Percentiles rank a stretch among this genome's conserved stretches.
Conservation (phyloP, 2,329 filamentous ascomycete species). For the Septoria petroselini region DNA sequence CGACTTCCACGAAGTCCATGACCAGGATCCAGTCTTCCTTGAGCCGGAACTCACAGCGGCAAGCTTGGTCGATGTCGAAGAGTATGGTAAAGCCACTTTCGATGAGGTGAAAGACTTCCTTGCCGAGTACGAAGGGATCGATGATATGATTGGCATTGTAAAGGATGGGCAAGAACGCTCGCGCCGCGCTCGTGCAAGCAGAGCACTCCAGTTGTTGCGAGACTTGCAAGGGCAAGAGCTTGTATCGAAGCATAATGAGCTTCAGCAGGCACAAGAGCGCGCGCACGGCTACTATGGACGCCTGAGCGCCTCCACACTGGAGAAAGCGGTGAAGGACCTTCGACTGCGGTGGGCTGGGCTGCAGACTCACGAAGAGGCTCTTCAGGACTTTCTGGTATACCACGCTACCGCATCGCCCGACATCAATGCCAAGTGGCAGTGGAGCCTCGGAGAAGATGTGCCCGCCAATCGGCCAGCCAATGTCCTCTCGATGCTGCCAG, state of each 20-base stretch:
- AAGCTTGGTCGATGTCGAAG: constrained; percentile 13
- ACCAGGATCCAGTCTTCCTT: background rate
- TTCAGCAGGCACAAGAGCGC: constrained; percentile 10
- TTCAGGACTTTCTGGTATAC: constrained; percentile 33
- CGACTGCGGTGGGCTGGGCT: constrained; percentile 21
- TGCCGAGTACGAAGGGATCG: constrained; percentile 29
- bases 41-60: constrained; percentile 16
- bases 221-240: constrained; percentile 19
- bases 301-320: background rate
- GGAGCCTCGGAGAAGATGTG: constrained; percentile 30
- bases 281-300: constrained; percentile 1
- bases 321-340: constrained; percentile 8
- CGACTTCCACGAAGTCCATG: constrained; percentile 37
- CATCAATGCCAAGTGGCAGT: constrained; percentile 27
- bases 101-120: constrained; percentile 34
- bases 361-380: constrained; percentile 27
- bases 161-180: constrained; percentile 1
- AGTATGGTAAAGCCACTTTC: constrained; percentile 16
- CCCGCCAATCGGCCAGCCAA: constrained; percentile 18
- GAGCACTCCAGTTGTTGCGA: constrained; percentile 26
- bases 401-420: constrained; percentile 23
- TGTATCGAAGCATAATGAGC: constrained; percentile 15
- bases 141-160: constrained; percentile 34
- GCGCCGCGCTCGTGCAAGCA: constrained; percentile 6
- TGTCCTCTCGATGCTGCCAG: constrained; percentile 23